Percentiles rank a stretch among this genome's conserved stretches.
These are phyloP conservation scores for Sindora glabra DNA, from an alignment of 306 rosid species.

Conservation along the genomic window DNA sequence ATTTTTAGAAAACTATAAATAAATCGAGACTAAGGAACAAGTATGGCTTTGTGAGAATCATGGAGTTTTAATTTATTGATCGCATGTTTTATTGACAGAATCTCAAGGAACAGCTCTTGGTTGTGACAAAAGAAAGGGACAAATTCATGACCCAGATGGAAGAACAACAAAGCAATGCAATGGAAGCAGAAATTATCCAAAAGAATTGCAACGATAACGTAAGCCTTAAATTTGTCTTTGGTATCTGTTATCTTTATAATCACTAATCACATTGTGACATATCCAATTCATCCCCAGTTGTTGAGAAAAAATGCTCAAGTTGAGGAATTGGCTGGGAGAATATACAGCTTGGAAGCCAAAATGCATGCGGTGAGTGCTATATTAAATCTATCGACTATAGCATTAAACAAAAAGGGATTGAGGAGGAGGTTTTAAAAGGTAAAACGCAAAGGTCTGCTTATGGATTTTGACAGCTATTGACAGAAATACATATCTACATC, in stretches of 20 bases:
- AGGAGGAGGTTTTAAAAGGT: too few relatives aligned
- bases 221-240: constrained; percentile 22
- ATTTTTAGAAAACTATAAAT: background rate
- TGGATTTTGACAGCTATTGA: too few relatives aligned
- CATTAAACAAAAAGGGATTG: too few relatives aligned
- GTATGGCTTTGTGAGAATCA: background rate
- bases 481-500: too few relatives aligned
- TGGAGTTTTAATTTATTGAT: constrained; percentile 15
- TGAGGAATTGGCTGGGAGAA: constrained; percentile 47
- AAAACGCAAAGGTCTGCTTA: too few relatives aligned
- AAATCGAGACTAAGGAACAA: background rate
- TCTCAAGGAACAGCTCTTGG: constrained; percentile 34
- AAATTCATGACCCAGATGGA: constrained; percentile 34
- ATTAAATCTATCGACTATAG: background rate
- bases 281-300: constrained; percentile 42
- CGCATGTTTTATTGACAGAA: constrained; percentile 27
- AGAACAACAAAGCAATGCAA: constrained; percentile 37
- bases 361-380: constrained; percentile 43
- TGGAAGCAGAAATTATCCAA: constrained; percentile 33
- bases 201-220: constrained; percentile 40
- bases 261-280: background rate
- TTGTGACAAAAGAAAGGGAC: constrained; percentile 53
- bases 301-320: constrained; percentile 35
- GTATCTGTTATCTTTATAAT: background rate
- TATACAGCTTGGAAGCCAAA: constrained; percentile 48